Base-by-base conservation (phyloP, 805 yeast species). In the Lipomyces kockii region DNA sequence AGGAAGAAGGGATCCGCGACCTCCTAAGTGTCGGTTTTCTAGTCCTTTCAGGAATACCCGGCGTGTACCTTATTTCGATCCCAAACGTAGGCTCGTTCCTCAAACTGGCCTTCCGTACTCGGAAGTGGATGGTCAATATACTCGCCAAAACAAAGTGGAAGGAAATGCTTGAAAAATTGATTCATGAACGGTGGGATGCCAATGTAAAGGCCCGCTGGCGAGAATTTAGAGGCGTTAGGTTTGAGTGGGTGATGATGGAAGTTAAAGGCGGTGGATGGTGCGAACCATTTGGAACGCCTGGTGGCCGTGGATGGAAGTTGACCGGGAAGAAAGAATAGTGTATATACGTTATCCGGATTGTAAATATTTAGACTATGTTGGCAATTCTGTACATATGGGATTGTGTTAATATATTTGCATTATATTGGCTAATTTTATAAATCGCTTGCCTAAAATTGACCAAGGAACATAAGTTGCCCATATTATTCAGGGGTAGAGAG, bases 201-300 rank as follows among this genome's bases (percentile, higher is more conserved):
- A 53, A 70, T 12, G 71, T 76, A 43, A 76, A 75, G 61, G 53
- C 60, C 17, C 73, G 73, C 56, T 80, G 87, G 77, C 77, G 79
- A 51, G 86, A 86, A 1, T 82, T 84, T 67, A 80, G 80, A 60
- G 89, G 89, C 0, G 81, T 80, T 62, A 83, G 79, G 58, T 75
- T 86, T 37, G 77, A 82, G 58, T 86, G 88, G 89, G 77, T 84
- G 4, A 76, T 86, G 58, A 85, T 84, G 11, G 89, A 86, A 66
- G 81, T 84, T 7, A 78, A 81, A 61, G 89, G 89, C 2, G 81
- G 83, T 1, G 89, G 89, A 0, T 79, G 83, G 61, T 75, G 83
- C 0, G 89, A 86, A 69, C 86, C 85, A 11, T 86, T 86, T 71
- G 78, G 78, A 43, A 86, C 89, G 0, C 89, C 89, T 0, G 85